Evolutionary conservation across 495 filamentous ascomycete genomes (phyloP).

Genomic region (Aspergillus avenaceus): DNA sequence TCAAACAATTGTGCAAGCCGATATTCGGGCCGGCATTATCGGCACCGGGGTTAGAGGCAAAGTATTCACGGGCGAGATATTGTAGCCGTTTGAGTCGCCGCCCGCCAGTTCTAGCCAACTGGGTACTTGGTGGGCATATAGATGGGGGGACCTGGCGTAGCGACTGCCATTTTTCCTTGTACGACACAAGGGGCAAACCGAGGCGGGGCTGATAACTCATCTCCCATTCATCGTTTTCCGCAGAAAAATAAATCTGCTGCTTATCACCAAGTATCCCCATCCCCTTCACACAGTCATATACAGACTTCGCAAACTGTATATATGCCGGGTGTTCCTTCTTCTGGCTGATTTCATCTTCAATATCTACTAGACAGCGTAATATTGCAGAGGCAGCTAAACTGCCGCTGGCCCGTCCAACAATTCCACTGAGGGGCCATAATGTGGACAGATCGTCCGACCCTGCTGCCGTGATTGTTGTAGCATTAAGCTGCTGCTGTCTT

Average conservation of each 20-base stretch:
- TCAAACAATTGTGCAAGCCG: neutral
- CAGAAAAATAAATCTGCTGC: constrained; percentile 9
- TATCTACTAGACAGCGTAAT: constrained; percentile 1
- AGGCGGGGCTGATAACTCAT: neutral
- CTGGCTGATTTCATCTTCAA: neutral
- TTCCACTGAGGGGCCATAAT: constrained; percentile 8
- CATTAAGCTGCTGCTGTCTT: constrained; percentile 4
- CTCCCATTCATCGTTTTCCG: constrained; percentile 23
- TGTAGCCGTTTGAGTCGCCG: neutral
- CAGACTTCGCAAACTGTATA: neutral
- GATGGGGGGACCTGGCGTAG: neutral
- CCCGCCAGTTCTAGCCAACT: no score
- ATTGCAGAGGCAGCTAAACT: constrained; percentile 7
- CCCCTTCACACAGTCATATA: neutral
- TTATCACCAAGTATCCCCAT: neutral
- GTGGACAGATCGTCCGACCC: neutral
- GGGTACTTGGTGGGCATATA: neutral
- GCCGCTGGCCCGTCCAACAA: constrained; percentile 8
- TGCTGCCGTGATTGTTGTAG: constrained; percentile 3
- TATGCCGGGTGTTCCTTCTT: constrained; percentile 4
- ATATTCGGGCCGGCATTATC: neutral
- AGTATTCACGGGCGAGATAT: neutral
- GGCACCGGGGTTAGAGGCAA: neutral
- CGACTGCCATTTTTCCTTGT: neutral
- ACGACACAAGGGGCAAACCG: neutral